phyloP scores from a whole-genome alignment of 805 yeast genomes.

The Starmerella davenportii region DNA sequence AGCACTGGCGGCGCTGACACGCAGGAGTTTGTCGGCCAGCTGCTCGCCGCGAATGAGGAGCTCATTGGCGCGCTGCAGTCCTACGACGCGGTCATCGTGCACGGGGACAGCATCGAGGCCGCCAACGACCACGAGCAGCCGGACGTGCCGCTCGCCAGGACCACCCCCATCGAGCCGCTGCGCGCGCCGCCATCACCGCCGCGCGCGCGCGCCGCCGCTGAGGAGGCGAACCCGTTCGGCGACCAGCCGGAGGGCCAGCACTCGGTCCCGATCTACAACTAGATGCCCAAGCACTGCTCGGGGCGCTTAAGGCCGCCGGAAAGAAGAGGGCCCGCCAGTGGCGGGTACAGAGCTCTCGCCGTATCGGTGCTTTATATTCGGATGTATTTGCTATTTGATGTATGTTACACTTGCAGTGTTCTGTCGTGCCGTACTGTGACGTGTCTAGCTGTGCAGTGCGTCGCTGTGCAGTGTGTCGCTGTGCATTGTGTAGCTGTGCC shows the following conservation, averaged over 20 bases:
- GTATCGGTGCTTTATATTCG: too few relatives aligned
- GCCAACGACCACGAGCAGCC: background rate
- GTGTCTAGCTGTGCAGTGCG: too few relatives aligned
- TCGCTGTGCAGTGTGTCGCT: too few relatives aligned
- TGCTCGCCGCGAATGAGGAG: conserved; percentile 80
- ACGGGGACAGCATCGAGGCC: background rate
- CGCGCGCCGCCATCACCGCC: background rate
- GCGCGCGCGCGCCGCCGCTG: background rate
- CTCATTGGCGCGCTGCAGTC: conserved; percentile 53
- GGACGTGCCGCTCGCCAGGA: too few relatives aligned
- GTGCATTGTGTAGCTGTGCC: too few relatives aligned
- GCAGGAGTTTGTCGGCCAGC: conserved; percentile 59
- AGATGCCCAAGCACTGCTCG: too few relatives aligned
- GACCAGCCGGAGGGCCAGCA: background rate
- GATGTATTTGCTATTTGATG: too few relatives aligned
- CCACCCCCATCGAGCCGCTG: background rate
- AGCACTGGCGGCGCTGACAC: conserved; percentile 64
- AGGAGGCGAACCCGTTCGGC: background rate
- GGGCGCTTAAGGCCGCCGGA: too few relatives aligned
- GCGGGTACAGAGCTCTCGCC: too few relatives aligned
- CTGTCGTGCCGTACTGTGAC: too few relatives aligned
- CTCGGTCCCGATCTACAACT: background rate
- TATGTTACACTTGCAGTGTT: too few relatives aligned
- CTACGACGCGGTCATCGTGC: conserved; percentile 33
- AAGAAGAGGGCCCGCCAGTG: too few relatives aligned